Evolutionary conservation across 371 early-diverging fungal species (phyloP), one percentile per base, ranked within the genome.

Genomic region (Mortierella sp.): DNA sequence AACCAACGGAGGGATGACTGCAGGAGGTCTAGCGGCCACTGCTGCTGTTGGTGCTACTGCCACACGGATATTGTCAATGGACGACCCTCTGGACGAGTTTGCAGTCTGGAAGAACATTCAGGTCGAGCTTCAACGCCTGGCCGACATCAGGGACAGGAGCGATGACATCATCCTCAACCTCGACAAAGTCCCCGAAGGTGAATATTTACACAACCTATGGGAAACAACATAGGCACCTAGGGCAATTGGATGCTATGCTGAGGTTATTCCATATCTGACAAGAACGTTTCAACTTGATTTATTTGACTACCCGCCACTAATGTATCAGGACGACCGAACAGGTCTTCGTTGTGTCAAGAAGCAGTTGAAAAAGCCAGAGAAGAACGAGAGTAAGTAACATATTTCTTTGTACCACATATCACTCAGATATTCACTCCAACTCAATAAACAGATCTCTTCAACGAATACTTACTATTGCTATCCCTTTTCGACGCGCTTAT

Each of bases 81-180:
- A 92, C 48, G 92, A 91, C 38, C 81, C 88, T 35, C 89, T 91
- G 75, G 92, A 92, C 79, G 91, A 91, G 73, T 81, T 89, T 8
- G 90, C 83, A 44, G 74, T 92, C 48, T 92, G 92, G 92, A 92
- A 90, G 72, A 88, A 89, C 70, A 91, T 90, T 24, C 89, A 91
- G 58, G 84, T 84, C n/a, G 88, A 91, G 12, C 85, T 92, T 41
- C 83, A 87, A 32, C 89, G 89, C 58, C 81, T 92, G 41, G 90
- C 91, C 41, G 81, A 75, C 63, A 87, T 91, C 60, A 91, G 90
- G 75, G 89, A 89, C 72, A 86, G 88, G 32, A 89, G 88, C 10
- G 87, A 88, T 16, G 76, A 76, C 55, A 81, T 89, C 49, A 77
- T 91, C 29, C 82, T 79, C 11, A 87, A 83, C 70, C 88, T 92